Evolutionary conservation across 1,284 basidiomycete genomes (phyloP).

Genomic region (Cryptococcus jaspeensis): DNA sequence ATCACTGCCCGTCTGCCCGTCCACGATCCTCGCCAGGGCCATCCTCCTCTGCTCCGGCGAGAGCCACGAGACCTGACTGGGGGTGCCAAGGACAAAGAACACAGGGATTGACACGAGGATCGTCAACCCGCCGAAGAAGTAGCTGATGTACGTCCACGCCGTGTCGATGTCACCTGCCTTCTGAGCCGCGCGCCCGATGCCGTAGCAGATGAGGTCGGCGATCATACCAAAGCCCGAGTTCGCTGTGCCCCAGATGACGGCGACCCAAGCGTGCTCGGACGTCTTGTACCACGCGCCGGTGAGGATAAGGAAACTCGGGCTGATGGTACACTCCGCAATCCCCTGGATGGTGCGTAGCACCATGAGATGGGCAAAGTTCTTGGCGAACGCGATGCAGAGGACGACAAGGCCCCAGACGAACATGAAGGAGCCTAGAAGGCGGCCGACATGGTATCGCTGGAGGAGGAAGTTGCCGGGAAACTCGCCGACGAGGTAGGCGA

Average conservation of each 20-base stretch:
- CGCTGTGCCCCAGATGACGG: constrained; percentile 19
- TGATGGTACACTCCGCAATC: no score
- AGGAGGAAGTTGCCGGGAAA: constrained; percentile 9
- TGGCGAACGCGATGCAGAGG: constrained; percentile 11
- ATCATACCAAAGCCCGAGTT: constrained; percentile 19
- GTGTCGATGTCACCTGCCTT: constrained; percentile 5
- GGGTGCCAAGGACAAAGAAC: constrained; percentile 23
- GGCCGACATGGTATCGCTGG: constrained; percentile 9
- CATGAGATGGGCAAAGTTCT: no score
- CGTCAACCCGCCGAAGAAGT: constrained; percentile 32
- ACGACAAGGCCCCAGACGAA: constrained; percentile 18
- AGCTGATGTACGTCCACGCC: constrained; percentile 24
- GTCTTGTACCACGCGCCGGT: constrained; percentile 20
- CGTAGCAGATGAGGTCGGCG: constrained; percentile 9
- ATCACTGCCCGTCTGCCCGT: constrained; percentile 7
- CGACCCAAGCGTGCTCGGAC: constrained; percentile 16
- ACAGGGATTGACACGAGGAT: constrained; percentile 14
- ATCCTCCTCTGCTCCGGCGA: constrained; percentile 11
- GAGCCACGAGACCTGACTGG: constrained; percentile 28
- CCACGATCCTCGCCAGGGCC: constrained; percentile 8
- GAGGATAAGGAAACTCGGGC: constrained; percentile 22
- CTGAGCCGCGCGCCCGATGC: constrained; percentile 7
- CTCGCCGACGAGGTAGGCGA: constrained; percentile 33
- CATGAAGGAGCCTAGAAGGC: constrained; percentile 8
- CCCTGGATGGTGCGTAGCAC: no score